Base-by-base conservation (phyloP, 2,329 filamentous ascomycete genomes). In the Colletotrichum karsti region DNA sequence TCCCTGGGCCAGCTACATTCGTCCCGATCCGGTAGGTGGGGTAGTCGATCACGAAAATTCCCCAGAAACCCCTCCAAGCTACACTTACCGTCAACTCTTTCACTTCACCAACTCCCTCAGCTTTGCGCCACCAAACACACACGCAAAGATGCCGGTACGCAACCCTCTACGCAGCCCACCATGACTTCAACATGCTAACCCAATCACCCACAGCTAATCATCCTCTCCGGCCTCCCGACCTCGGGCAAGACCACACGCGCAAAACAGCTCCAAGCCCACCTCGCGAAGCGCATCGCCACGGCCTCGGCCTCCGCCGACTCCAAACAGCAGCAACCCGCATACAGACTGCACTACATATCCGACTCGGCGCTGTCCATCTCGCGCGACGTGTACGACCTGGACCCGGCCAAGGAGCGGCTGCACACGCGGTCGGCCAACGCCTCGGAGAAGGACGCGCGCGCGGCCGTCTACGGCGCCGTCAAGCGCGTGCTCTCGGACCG, bases 391-490 rank as follows among this genome's bases (percentile, higher is more conserved):
- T 95, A 95, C 83, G 89, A 91, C 74, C 85, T 91, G 42, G 88
- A 87, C 2, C 80, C 83, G 4, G 74, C 77, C 3, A 77, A 79
- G 20, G 80, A 89, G 22, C 85, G 85, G 3, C 85, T 84, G 4
- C 88, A 91, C 74, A 85, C 87, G 35, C 89, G 92, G 68, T 92
- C 91, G 26, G 92, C 92, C 65, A 92, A 92, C 73, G 87, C 89
- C 26, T 87, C 90, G 1, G 93, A 97, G 76, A 97, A 97, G 78
- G 92, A 95, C 80, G 93, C 93, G 1, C 89, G 93, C 26, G 93
- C 93, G 2, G 86, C 89, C 44, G 84, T 93, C 62, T 93, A 92
- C 77, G 93, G 88, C 68, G 92, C 93, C 68, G 91, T 95, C 50
- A 95, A 95, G 83, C 87, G 93, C 46, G 87, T 90, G 54, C 84